Evolutionary conservation across 768 basidiomycete genomes (phyloP).

Genomic region (Leucogyrophana mollusca): DNA sequence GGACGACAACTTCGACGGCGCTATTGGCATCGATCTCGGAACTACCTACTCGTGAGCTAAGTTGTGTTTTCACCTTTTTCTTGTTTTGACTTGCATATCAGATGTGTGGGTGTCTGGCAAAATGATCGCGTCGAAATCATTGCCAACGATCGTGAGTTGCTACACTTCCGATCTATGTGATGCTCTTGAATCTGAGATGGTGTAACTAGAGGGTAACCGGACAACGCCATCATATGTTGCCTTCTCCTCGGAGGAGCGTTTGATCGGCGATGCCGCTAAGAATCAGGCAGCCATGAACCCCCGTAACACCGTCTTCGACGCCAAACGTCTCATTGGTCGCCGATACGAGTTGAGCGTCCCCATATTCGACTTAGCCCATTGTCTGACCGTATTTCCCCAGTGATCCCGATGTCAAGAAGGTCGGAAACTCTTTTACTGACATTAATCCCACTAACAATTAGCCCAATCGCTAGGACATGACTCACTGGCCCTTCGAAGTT

Average conservation of each 20-base stretch:
- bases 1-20: conserved; percentile 94
- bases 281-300: conserved; percentile 99
- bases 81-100: conserved; percentile 29
- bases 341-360: conserved; percentile 86
- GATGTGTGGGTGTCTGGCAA: conserved; percentile 99
- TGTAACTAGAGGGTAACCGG: conserved; percentile 84
- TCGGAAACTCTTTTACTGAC: conserved; percentile 4
- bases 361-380: conserved; percentile 9
- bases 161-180: background rate
- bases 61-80: conserved; percentile 12
- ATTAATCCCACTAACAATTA: background rate
- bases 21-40: conserved; percentile 95
- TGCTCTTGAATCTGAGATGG: conserved; percentile 4
- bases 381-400: conserved; percentile 32
- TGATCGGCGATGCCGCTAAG: conserved; percentile 98
- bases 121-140: conserved; percentile 99
- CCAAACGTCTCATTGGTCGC: conserved; percentile 97
- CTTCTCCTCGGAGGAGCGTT: conserved; percentile 93
- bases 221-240: conserved; percentile 99
- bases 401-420: conserved; percentile 94
- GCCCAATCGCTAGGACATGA: conserved; percentile 67
- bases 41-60: conserved; percentile 89
- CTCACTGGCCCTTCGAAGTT: conserved; percentile 97
- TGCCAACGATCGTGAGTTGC: conserved; percentile 82
- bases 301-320: conserved; percentile 97